phyloP scores from a whole-genome alignment of 345 rosid species.

The Physaria fendleri region DNA sequence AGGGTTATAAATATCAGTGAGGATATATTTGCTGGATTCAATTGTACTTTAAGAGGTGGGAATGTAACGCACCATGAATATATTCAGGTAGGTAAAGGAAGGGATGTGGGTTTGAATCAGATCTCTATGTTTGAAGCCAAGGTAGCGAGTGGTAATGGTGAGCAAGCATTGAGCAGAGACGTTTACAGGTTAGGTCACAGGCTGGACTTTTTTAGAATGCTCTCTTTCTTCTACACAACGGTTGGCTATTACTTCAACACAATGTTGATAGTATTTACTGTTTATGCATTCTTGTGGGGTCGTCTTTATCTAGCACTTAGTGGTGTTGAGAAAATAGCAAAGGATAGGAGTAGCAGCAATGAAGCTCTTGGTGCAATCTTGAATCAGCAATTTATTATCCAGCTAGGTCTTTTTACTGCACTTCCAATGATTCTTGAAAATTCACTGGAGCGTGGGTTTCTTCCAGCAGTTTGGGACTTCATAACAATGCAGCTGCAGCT shows the following conservation, averaged over 20 bases:
- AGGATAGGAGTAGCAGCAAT: slow-evolving; percentile 47
- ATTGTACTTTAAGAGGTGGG: slow-evolving; percentile 96
- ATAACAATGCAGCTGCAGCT: slow-evolving; percentile 93
- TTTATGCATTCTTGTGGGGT: slow-evolving; percentile 92
- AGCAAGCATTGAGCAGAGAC: slow-evolving; percentile 95
- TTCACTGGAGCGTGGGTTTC: slow-evolving; percentile 90
- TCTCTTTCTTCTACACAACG: slow-evolving; percentile 90
- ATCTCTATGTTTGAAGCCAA: slow-evolving; percentile 97
- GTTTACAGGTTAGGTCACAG: slow-evolving; percentile 96
- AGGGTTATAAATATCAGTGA: slow-evolving; percentile 94
- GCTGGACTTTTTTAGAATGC: slow-evolving; percentile 93
- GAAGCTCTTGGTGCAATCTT: slow-evolving; percentile 75
- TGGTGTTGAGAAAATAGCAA: slow-evolving; percentile 75
- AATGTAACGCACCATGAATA: slow-evolving; percentile 97
- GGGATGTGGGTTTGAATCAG: slow-evolving; percentile 98
- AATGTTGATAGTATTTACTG: slow-evolving; percentile 84
- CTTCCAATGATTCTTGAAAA: slow-evolving; percentile 98
- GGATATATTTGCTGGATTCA: slow-evolving; percentile 98
- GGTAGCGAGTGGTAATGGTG: slow-evolving; percentile 99
- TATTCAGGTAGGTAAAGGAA: slow-evolving; percentile 96
- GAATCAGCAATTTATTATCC: slow-evolving; percentile 91
- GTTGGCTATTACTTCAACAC: slow-evolving; percentile 95
- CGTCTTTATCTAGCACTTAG: slow-evolving; percentile 89
- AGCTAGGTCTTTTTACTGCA: slow-evolving; percentile 90
- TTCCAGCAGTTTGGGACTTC: slow-evolving; percentile 92